Conservation (phyloP, 805 yeast genomes). For the Gaillardinia entomophila region DNA sequence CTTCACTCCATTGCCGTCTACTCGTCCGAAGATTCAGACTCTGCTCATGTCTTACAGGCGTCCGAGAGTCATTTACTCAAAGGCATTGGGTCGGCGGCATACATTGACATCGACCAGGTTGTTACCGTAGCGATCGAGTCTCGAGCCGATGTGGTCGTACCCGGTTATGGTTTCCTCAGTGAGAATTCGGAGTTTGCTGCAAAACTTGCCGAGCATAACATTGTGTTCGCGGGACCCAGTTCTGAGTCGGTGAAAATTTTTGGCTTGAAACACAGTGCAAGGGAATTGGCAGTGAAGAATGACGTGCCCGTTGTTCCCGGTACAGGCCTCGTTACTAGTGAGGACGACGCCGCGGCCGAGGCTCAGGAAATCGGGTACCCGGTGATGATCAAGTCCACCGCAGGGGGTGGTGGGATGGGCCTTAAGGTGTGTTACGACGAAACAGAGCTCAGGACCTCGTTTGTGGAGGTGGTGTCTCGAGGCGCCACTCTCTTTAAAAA, state of each 20-base stretch:
- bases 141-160: constrained; percentile 81
- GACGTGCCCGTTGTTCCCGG: constrained; percentile 21
- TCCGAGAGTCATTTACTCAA: constrained; percentile 13
- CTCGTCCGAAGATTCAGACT: constrained; percentile 18
- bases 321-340: constrained; percentile 8
- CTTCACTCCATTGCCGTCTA: constrained; percentile 14
- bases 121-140: constrained; percentile 45
- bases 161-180: constrained; percentile 65
- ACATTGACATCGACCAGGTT: constrained; percentile 12
- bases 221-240: constrained; percentile 19
- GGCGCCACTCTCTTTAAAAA: constrained; percentile 16
- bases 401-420: constrained; percentile 27
- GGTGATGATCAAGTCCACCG: constrained; percentile 19
- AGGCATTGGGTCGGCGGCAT: constrained; percentile 21
- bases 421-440: constrained; percentile 12
- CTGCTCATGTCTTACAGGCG: constrained; percentile 19
- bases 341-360: constrained; percentile 5
- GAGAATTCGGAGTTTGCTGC: constrained; percentile 21
- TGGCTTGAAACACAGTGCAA: constrained; percentile 20
- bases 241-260: constrained; percentile 15
- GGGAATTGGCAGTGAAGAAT: constrained; percentile 13
- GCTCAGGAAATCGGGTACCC: constrained; percentile 18
- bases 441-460: constrained; percentile 6
- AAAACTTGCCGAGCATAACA: constrained; percentile 6
- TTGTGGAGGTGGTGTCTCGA: constrained; percentile 15